phyloP scores from a whole-genome alignment of 306 rosid genomes.

The Cajanus cajan region DNA sequence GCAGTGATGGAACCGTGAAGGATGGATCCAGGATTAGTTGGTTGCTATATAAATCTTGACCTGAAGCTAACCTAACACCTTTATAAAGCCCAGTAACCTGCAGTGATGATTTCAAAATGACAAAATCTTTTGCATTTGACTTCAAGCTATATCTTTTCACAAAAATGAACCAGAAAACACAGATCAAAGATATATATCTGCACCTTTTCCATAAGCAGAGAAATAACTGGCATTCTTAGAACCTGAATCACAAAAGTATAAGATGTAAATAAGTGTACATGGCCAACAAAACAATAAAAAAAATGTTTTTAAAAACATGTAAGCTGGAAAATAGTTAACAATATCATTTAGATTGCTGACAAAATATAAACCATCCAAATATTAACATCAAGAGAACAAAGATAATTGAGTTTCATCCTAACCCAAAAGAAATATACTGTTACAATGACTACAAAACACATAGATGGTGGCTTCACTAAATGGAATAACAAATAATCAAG shows the following conservation, averaged over 20 bases:
- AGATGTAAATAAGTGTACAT: slow-evolving; percentile 28
- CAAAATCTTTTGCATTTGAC: slow-evolving; percentile 22
- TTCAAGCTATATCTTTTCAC: slow-evolving; percentile 20
- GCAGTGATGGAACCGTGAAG: slow-evolving; percentile 45
- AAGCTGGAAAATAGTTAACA: slow-evolving; percentile 7
- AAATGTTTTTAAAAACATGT: neutral
- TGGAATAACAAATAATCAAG: neutral
- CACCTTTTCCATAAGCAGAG: slow-evolving; percentile 83
- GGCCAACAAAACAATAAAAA: slow-evolving; percentile 14
- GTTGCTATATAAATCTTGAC: slow-evolving; percentile 71
- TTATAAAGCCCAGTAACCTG: slow-evolving; percentile 67
- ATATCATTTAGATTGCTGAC: slow-evolving; percentile 1
- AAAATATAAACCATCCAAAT: neutral
- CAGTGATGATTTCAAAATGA: slow-evolving; percentile 34
- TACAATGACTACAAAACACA: neutral
- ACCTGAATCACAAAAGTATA: slow-evolving; percentile 57
- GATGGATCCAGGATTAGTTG: slow-evolving; percentile 81
- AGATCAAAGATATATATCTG: slow-evolving; percentile 6
- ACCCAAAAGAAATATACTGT: neutral
- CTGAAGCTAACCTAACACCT: slow-evolving; percentile 89
- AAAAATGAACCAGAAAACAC: slow-evolving; percentile 8
- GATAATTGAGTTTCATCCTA: slow-evolving; percentile 8
- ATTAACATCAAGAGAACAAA: slow-evolving; percentile 20
- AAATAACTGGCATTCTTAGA: slow-evolving; percentile 76
- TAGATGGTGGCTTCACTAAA: neutral